Base-by-base conservation (phyloP, 306 rosid genomes). In the Bauhinia variegata region DNA sequence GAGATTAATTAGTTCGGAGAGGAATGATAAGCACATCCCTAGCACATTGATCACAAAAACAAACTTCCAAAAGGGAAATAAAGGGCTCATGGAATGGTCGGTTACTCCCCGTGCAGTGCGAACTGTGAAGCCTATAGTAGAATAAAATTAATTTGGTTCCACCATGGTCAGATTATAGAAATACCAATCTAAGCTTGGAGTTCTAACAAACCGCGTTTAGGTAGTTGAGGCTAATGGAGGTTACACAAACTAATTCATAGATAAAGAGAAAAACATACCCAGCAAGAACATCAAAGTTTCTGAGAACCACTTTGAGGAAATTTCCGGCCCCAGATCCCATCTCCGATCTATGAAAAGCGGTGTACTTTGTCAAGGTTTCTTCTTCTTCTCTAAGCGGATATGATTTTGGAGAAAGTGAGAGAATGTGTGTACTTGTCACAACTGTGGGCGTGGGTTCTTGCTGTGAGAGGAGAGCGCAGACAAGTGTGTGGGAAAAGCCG, bases 321-420 rank as follows among this genome's bases (percentile, higher is more conserved):
- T 81, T 76, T 19, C 83, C 95, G 4, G 95, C 82, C 0, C 95
- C 91, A 69, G 97, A 88, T 79, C 99, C 99, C 99, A 95, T 93
- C 38, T 71, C 34, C 46, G 75, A 80, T 55, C 17, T 65, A 23
- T 37, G 61, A 65, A 71, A 23, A 23, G 28, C 28, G 28, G 47
- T 30, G 44, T 34, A 33, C 38, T 11, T n/a, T 16, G 4, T 65
- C 41, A 23, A 2, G 28, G 28, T 23, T 23, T 23, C 28, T 23
- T 23, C 28, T 62, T 50, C 39, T 44, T 38, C n/a, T n/a, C 1
- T 19, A 54, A 50, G 16, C 31, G 14, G 34, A 48, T 47, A 5
- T 47, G 1, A 14, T 69, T 37, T 44, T 44, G 50, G 5, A 44
- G 15, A 12, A n/a, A n/a, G n/a, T n/a, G 50, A n/a, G n/a, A 44